phyloP scores from a whole-genome alignment of 345 rosid species.

The Syzygium jambos region DNA sequence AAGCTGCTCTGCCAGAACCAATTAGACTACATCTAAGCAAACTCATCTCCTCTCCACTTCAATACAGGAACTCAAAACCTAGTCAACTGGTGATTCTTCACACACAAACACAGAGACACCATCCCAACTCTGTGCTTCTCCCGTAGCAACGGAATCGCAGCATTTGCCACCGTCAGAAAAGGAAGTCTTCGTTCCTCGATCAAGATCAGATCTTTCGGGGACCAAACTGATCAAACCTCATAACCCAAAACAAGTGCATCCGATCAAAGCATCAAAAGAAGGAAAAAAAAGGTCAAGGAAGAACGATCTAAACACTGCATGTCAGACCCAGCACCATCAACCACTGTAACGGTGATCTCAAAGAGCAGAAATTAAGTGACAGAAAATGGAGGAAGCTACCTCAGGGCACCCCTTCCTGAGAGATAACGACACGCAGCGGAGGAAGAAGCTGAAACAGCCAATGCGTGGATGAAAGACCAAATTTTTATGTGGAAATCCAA shows the following conservation, averaged over 20 bases:
- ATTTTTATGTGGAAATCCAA: not conserved
- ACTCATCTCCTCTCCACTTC: not conserved
- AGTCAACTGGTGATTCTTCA: not conserved
- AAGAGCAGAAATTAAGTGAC: not conserved
- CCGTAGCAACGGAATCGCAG: not conserved
- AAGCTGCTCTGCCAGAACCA: not conserved
- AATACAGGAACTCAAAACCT: not conserved
- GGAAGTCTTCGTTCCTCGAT: not conserved
- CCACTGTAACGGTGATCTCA: not conserved
- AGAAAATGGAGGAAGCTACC: not conserved
- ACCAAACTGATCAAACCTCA: not conserved
- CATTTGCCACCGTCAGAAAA: not conserved
- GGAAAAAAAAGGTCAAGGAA: not conserved
- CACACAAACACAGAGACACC: not conserved
- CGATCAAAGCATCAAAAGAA: not conserved
- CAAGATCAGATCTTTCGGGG: not conserved
- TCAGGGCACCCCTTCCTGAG: slow-evolving; percentile 3
- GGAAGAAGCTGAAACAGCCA: not conserved
- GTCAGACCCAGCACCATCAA: not conserved
- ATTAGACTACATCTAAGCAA: not conserved
- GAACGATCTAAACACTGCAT: not conserved
- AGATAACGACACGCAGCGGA: not conserved
- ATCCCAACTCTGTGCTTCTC: not conserved
- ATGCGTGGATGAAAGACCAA: not conserved
- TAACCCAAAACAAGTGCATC: not conserved